phyloP scores from a whole-genome alignment of 2,329 filamentous ascomycete species.

The Grosmannia clavigera region DNA sequence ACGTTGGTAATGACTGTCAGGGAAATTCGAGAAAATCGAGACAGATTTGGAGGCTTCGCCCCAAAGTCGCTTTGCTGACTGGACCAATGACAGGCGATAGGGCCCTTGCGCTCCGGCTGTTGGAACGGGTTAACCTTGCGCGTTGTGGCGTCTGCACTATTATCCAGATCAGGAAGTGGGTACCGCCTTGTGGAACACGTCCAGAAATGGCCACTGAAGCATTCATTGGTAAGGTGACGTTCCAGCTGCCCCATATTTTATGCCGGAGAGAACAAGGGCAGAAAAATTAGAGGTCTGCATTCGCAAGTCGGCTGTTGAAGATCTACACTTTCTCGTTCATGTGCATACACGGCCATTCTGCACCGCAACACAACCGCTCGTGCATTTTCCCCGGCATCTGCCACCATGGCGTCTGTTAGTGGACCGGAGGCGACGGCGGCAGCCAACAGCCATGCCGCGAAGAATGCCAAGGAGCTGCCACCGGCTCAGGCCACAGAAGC shows the following conservation, averaged over 20 bases:
- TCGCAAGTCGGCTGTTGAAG: not conserved
- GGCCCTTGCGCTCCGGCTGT: not conserved
- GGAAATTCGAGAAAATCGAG: not conserved
- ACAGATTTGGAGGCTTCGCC: not conserved
- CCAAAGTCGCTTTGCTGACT: not conserved
- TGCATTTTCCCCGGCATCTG: not conserved
- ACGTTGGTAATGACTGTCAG: not conserved
- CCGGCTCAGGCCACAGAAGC: slow-evolving; percentile 60
- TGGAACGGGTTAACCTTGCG: not conserved
- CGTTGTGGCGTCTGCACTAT: not conserved
- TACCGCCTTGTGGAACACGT: not conserved
- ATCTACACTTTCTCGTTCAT: not conserved
- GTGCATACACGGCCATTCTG: not conserved
- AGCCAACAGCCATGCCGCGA: too few species aligned
- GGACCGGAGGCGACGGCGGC: not conserved
- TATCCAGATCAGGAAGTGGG: not conserved
- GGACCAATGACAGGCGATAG: not conserved
- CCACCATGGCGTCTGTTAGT: not conserved
- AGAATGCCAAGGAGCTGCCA: slow-evolving; percentile 19
- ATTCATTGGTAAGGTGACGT: not conserved
- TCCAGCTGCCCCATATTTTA: not conserved
- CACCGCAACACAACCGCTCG: not conserved
- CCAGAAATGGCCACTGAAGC: not conserved
- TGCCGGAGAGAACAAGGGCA: not conserved
- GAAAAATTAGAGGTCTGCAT: not conserved